Evolutionary conservation across 1,139 yeast genomes (phyloP), one percentile per base, ranked within the genome.

Genomic region (Yamadazyma triangularis): DNA sequence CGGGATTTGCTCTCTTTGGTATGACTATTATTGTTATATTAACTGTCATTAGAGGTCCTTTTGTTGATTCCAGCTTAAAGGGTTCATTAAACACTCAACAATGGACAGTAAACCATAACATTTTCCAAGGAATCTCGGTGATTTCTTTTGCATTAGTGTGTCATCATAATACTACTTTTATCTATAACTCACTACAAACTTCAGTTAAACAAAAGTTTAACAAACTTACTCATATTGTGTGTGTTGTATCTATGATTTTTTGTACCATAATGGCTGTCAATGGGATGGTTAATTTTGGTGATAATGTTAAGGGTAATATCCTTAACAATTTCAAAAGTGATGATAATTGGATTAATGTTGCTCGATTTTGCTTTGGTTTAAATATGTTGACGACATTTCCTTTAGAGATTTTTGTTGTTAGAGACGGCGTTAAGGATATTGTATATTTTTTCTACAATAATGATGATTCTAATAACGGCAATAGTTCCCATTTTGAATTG

Each of bases 361-460:
- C 97, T 0, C 68, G 97, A 33, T 76, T 89, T 45, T 86, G 95
- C 47, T 89, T 89, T 56, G 97, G 97, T 0, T 68, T 89, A 47
- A 89, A 89, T 49, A 89, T 89, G 96, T 68, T 89, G 38, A 89
- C 97, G 0, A 89, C 97, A 0, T 79, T 87, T 45, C 97, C 97
- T 0, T 58, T 89, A 30, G 97, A 89, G 52, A 74, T 89, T 0
- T 88, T 88, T 52, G 97, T 89, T 4, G 79, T 93, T 23, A 63
- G 97, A 42, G 95, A 89, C 45, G 95, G 88, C 1, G 54, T 85
- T 15, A 72, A 78, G 43, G 94, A 86, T 47, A 62, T 82, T 33
- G 62, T 82, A 15, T 45, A 56, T 25, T 43, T 40, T 24, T 31
- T 26, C 15, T 47, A 57, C 5, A 44, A 47, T 15, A 42, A 44